Evolutionary conservation across 1,284 basidiomycete genomes (phyloP), one percentile per base, ranked within the genome.

Genomic region (Sanghuangporus weigelae): DNA sequence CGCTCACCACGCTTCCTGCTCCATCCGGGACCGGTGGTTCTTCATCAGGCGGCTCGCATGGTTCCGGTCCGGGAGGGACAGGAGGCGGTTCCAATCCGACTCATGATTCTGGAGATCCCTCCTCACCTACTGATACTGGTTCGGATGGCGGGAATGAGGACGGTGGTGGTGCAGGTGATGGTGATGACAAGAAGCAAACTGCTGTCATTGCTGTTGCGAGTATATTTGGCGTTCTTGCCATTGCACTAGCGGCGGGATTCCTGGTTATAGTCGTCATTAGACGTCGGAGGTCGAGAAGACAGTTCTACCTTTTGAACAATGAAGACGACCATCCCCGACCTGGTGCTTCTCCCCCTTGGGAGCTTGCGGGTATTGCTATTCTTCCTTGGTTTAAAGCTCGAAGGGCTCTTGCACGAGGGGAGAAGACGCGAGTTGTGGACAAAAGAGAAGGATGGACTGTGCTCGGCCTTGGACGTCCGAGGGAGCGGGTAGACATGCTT

Each of bases 401-500:
- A 36, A 31, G 50, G 36, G 57, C 57, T 10, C 21, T 59, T 16
- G 53, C 46, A 7, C 23, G 44, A 19, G 53, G 51, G 14, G 64
- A 63, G 36, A 63, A 66, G 42, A 51, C 42, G 40, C 64, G 56
- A 11, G 51, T 63, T 46, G 57, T 42, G 5, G 62, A 59, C 12
- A 51, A 65, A 26, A 48, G 21, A 11, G 53, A 65, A 46, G 59
- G 59, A 7, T 53, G 63, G 59, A 57, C 55, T 16, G 35, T 57
- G n/a, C 50, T 58, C 23, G 55, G 59, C 26, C 39, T 65, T 19
- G 60, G 63, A 26, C 48, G 56, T 40, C 40, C 48, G 8, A 51
- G 42, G 46, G n/a, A 51, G 19, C 76, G 87, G 40, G 78, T 80
- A 36, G 89, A 92, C 70, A 91, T 92, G 83, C 80, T 92, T 40